Base-by-base conservation (phyloP, 148 eudicot genomes). In the Vaccinium vitisidaea region DNA sequence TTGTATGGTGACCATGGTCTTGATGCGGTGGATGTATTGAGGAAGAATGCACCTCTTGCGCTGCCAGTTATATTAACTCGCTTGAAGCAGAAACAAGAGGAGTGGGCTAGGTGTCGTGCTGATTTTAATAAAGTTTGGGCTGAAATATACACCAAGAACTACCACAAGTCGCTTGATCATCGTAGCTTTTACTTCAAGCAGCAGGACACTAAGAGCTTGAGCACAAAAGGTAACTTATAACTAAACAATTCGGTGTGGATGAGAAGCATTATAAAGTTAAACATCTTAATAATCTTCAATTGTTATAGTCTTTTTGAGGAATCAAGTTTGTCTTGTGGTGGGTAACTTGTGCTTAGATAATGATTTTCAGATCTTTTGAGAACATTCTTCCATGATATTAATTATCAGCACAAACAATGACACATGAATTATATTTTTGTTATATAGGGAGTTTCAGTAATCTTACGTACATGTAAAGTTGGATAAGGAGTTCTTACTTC, bases 151-250 rank as follows among this genome's bases (percentile, higher is more conserved):
- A 87, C 95, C 27, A 93, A 91, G 90, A 95, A 95, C 84, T 95
- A 95, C 87, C 92, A 89, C 87, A 95, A 95, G 85, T 95, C 98
- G 36, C 98, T 95, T 81, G 98, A 95, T 85, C 98, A 95, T 79
- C 95, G 94, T 46, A 95, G 98, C 90, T 94, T 95, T 88, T 94
- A 95, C 87, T 94, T 95, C 90, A 95, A 94, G 92, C 97, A 94
- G 88, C 98, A 94, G 91, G 98, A 94, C 90, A 88, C 96, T 49
- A 95, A 95, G 92, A 92, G 88, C 86, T 86, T 94, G 89, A 92
- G 98, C 87, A 86, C 89, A 56, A 95, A 94, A 90, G 91, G 98
- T 95, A 88, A 88, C 94, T 90, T 36, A n/a, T 14, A 75, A 15
- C 27, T 69, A 18, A 30, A 70, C 39, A 54, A 50, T 53, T 56